These are phyloP conservation scores for Musa schizocarpa DNA, from an alignment of 176 grass and related monocot genomes.

Conservation along the genomic window DNA sequence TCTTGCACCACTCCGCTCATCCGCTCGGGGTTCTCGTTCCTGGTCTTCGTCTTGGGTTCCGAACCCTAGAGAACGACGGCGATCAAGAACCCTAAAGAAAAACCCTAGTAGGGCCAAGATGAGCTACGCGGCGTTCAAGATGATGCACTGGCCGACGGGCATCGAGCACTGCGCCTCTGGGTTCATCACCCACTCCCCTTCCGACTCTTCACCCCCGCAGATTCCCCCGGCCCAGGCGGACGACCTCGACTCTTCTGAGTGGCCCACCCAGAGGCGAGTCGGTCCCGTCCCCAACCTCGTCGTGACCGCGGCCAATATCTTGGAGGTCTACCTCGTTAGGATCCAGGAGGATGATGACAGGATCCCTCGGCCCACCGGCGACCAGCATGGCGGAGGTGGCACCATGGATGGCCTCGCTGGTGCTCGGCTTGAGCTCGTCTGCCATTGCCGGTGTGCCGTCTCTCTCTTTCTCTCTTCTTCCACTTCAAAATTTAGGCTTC, in stretches of 20 bases:
- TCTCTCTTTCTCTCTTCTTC: background rate
- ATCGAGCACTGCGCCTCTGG: conserved; percentile 72
- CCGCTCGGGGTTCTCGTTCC: background rate
- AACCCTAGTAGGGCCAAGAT: conserved; percentile 24
- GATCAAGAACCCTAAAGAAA: background rate
- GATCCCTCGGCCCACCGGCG: background rate
- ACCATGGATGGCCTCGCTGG: conserved; percentile 50
- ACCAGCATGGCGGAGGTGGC: background rate
- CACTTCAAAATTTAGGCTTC: background rate
- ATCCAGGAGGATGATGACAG: conserved; percentile 34
- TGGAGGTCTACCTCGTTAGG: conserved; percentile 72
- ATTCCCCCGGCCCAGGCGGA: conserved; percentile 23
- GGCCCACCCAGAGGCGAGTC: conserved; percentile 8
- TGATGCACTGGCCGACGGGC: conserved; percentile 73
- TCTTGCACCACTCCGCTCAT: background rate
- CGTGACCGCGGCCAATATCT: conserved; percentile 66
- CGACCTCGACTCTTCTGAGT: conserved; percentile 25
- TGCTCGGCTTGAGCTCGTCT: conserved; percentile 66
- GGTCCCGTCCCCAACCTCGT: conserved; percentile 62
- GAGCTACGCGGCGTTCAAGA: conserved; percentile 92
- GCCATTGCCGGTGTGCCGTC: conserved; percentile 47
- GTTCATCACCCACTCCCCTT: conserved; percentile 54
- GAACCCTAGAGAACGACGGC: background rate
- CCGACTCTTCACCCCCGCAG: conserved; percentile 12
- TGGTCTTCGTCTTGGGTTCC: background rate